Evolutionary conservation across 2,329 filamentous ascomycete genomes (phyloP), one percentile per base, ranked within the genome.

Genomic region (Arthrocladium fulminans): DNA sequence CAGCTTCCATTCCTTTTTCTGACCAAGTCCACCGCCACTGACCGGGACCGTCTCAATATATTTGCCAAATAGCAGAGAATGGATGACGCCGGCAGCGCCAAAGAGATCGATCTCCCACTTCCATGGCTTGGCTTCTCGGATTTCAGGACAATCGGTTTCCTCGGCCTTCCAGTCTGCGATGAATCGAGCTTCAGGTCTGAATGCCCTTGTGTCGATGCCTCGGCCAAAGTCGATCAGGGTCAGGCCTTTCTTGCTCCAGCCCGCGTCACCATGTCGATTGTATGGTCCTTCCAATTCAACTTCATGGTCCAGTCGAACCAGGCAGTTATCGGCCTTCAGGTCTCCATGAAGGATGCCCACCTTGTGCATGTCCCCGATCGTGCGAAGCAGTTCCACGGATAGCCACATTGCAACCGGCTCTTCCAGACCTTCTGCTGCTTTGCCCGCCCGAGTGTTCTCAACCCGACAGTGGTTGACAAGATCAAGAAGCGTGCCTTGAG

Each of bases 61-160:
- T 61, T 86, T 88, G 8, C 92, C 90, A 63, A 96, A 98, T 2
- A 98, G 77, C 58, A 98, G 77, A 37, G 81, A 84, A 67, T 98
- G 88, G 3, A 97, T 73, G 20, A 87, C 86, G 3, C 88, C 88
- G 0, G 92, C 92, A 0, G 96, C 75, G 10, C 92, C 92, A 65
- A 94, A 87, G 60, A 97, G 94, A 70, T 98, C 92, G 57, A 96
- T 87, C 65, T 98, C 92, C 72, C 88, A 96, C 1, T 90, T 97
- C 92, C 92, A 98, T 0, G 89, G 88, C 1, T 90, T 78, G 49
- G 88, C 79, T 68, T 98, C 90, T 40, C 89, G 84, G 79, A 97
- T 95, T 73, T 98, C 92, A 15, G 86, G 84, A 66, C 92, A 98
- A 67, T 98, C 92, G 45, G 88, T 83, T 20, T 84, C 77, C 13